Conservation (phyloP, 768 basidiomycete genomes). For the Pulveroboletus ravenelii region DNA sequence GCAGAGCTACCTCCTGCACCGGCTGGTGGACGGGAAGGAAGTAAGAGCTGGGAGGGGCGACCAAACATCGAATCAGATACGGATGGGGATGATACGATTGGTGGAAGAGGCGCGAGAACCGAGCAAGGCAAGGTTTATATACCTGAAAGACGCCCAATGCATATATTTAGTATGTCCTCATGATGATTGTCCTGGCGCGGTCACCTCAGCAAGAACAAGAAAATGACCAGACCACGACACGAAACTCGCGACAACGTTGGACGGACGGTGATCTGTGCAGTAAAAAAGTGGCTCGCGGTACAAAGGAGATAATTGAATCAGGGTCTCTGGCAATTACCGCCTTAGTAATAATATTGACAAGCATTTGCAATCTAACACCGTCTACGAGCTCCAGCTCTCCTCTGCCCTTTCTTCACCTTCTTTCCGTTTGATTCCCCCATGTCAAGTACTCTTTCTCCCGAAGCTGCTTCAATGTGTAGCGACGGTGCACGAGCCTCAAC, state of each 20-base stretch:
- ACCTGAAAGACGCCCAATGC: slow-evolving; percentile 5
- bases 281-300: neutral
- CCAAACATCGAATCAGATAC: slow-evolving; percentile 31
- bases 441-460: neutral
- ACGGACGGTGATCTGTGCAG: neutral
- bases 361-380: neutral
- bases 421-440: neutral
- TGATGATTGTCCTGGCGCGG: neutral
- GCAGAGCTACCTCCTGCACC: neutral
- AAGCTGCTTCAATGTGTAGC: neutral
- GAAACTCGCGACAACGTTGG: neutral
- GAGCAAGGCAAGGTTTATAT: slow-evolving; percentile 2
- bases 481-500: neutral
- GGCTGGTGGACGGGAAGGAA: slow-evolving; percentile 10
- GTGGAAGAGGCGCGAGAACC: slow-evolving; percentile 11
- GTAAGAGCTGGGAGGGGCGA: slow-evolving; percentile 22
- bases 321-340: slow-evolving; percentile 12
- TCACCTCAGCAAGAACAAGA: slow-evolving; percentile 13
- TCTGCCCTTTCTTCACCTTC: neutral
- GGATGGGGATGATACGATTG: slow-evolving; percentile 5
- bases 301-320: neutral
- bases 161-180: slow-evolving; percentile 15
- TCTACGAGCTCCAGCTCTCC: too few relatives aligned
- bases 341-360: neutral
- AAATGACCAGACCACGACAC: neutral